Percentiles rank a stretch among this genome's conserved stretches.
Conservation (phyloP, 257 asterid genomes). For the Striga asiatica region DNA sequence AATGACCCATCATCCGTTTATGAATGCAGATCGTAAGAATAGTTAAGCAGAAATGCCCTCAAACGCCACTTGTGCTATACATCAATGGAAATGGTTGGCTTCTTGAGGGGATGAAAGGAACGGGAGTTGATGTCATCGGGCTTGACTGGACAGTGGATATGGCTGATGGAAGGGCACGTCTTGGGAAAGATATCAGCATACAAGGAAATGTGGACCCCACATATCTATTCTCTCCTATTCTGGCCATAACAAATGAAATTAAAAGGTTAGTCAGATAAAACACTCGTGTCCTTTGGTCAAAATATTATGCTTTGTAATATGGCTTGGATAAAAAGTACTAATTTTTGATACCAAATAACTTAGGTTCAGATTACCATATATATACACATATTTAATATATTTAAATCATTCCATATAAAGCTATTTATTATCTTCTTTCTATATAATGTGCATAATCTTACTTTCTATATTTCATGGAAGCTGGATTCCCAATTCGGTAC, state of each 20-base stretch:
- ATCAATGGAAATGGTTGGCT: conserved; percentile 93
- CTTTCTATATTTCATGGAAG: no score
- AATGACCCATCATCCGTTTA: no score
- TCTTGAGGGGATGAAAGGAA: conserved; percentile 79
- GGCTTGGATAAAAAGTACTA: no score
- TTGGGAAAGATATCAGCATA: conserved; percentile 62
- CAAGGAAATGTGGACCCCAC: conserved; percentile 97
- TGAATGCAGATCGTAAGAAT: conserved; percentile 55
- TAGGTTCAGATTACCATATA: no score
- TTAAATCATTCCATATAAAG: no score
- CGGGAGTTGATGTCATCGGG: conserved; percentile 94
- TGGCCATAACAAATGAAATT: conserved; percentile 64
- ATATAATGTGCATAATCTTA: no score
- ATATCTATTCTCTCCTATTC: conserved; percentile 65
- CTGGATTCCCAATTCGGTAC: no score
- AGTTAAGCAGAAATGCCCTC: conserved; percentile 70
- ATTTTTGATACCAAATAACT: no score
- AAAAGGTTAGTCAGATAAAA: conserved; percentile 37
- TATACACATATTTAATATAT: no score
- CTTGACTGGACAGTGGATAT: conserved; percentile 97
- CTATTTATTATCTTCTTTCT: no score
- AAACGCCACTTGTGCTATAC: conserved; percentile 79
- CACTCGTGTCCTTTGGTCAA: conserved; percentile 2
- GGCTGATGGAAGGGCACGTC: conserved; percentile 76
- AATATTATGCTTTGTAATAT: no score